These are phyloP conservation scores for Poronia punctata DNA, from an alignment of 495 filamentous ascomycete genomes.

Conservation along the genomic window DNA sequence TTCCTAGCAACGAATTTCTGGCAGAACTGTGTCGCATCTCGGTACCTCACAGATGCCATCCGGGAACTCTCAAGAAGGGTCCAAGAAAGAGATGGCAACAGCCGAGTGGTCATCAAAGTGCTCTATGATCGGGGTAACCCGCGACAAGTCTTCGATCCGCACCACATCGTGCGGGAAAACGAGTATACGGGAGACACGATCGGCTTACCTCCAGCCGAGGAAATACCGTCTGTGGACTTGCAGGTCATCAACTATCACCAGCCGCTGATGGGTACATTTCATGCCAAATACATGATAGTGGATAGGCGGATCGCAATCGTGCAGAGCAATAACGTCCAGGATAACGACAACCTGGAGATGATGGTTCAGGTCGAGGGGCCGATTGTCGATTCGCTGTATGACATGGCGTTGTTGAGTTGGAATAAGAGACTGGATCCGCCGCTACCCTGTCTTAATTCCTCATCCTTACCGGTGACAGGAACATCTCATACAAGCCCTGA, in stretches of 20 bases:
- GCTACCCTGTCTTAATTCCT: slow-evolving; percentile 47
- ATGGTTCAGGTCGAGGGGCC: slow-evolving; percentile 69
- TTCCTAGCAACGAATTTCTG: slow-evolving; percentile 71
- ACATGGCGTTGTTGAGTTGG: slow-evolving; percentile 66
- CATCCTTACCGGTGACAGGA: slow-evolving; percentile 32
- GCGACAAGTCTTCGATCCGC: slow-evolving; percentile 57
- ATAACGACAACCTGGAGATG: slow-evolving; percentile 77
- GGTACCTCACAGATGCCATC: slow-evolving; percentile 60
- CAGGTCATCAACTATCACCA: slow-evolving; percentile 69
- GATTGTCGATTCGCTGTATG: slow-evolving; percentile 68
- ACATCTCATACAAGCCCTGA: slow-evolving; percentile 15
- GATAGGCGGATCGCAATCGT: slow-evolving; percentile 61
- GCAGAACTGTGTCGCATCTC: slow-evolving; percentile 59
- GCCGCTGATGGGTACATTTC: slow-evolving; percentile 67
- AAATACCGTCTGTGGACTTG: slow-evolving; percentile 65
- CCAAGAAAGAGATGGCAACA: slow-evolving; percentile 45
- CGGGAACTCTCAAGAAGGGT: slow-evolving; percentile 60
- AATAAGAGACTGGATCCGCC: slow-evolving; percentile 55
- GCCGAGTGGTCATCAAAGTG: slow-evolving; percentile 61
- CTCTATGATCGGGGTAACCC: slow-evolving; percentile 66
- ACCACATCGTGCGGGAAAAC: slow-evolving; percentile 49
- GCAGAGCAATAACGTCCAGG: slow-evolving; percentile 72
- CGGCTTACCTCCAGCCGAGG: slow-evolving; percentile 49
- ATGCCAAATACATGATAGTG: slow-evolving; percentile 70
- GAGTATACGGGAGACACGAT: slow-evolving; percentile 52